Evolutionary conservation across 2,329 filamentous ascomycete species (phyloP).

Genomic region (Pyricularia grisea): DNA sequence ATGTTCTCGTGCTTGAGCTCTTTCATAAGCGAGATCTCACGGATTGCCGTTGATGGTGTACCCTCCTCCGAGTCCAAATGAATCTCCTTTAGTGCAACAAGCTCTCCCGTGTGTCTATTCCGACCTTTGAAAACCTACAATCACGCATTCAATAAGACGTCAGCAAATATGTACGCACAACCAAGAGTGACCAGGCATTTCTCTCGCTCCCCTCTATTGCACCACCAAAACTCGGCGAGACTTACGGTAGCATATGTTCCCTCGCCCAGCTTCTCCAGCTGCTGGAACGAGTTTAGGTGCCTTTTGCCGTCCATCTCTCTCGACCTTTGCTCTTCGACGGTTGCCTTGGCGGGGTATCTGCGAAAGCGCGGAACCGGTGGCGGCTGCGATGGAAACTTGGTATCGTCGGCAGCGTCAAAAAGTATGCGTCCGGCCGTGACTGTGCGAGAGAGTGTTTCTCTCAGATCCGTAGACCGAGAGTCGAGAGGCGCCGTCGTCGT

Average conservation of each 20-base stretch:
- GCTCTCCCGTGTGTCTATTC: slow-evolving; percentile 92
- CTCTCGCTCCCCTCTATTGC: too few relatives aligned
- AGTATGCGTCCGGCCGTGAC: slow-evolving; percentile 28
- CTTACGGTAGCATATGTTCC: slow-evolving; percentile 95
- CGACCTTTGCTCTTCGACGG: slow-evolving; percentile 7
- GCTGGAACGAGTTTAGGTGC: slow-evolving; percentile 95
- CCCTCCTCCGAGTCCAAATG: slow-evolving; percentile 98
- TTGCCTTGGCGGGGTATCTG: slow-evolving; percentile 11
- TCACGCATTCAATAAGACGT: slow-evolving; percentile 13
- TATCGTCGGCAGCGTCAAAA: slow-evolving; percentile 21
- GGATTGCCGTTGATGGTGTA: slow-evolving; percentile 92
- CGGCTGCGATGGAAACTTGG: slow-evolving; percentile 19
- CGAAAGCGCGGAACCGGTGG: slow-evolving; percentile 18
- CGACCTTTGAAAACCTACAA: slow-evolving; percentile 87
- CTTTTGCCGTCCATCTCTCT: slow-evolving; percentile 76
- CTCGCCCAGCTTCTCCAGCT: slow-evolving; percentile 97
- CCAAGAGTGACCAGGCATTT: background rate
- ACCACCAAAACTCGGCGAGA: slow-evolving; percentile 9
- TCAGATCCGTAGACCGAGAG: slow-evolving; percentile 4
- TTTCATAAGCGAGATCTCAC: slow-evolving; percentile 98
- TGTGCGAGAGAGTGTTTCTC: slow-evolving; percentile 13
- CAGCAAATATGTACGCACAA: background rate
- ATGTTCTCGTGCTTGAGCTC: slow-evolving; percentile 99
- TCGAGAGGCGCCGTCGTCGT: slow-evolving; percentile 2
- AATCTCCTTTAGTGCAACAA: slow-evolving; percentile 96